phyloP scores from a whole-genome alignment of 371 early-diverging fungal genomes.

The Nosema granulosis region DNA sequence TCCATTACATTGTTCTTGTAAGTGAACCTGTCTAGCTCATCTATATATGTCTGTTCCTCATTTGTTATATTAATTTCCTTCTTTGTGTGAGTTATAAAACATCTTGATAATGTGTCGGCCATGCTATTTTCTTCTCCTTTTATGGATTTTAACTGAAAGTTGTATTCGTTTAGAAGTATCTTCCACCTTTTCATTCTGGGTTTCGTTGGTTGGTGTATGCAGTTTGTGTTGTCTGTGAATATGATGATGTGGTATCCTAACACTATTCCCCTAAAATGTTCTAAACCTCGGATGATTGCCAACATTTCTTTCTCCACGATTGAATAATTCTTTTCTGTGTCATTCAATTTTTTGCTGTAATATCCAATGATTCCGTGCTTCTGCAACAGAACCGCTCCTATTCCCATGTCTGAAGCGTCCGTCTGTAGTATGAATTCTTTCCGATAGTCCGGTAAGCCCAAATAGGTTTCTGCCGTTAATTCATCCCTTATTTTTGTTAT shows the following conservation, averaged over 20 bases:
- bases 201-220: constrained; percentile 3
- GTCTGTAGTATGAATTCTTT: constrained; percentile 44
- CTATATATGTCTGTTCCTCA: not conserved
- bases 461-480: not conserved
- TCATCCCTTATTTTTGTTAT: not conserved
- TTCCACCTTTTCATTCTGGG: constrained; percentile 40
- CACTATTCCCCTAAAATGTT: constrained; percentile 34
- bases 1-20: not conserved
- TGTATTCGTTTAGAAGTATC: constrained; percentile 15
- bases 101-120: constrained; percentile 49
- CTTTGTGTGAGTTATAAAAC: not conserved
- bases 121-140: constrained; percentile 16
- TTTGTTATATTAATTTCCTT: not conserved
- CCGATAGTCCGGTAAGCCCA: constrained; percentile 35
- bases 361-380: constrained; percentile 22
- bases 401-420: constrained; percentile 48
- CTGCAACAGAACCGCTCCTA: constrained; percentile 48
- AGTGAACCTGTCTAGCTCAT: not conserved
- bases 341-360: constrained; percentile 22
- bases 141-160: constrained; percentile 27
- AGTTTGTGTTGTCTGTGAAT: constrained; percentile 55
- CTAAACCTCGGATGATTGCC: constrained; percentile 20
- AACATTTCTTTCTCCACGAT: constrained; percentile 51
- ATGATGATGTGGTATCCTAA: constrained; percentile 39
- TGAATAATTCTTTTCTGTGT: constrained; percentile 42